These are phyloP conservation scores for Trifolium subterraneum DNA, from an alignment of 306 rosid genomes.

Conservation along the genomic window DNA sequence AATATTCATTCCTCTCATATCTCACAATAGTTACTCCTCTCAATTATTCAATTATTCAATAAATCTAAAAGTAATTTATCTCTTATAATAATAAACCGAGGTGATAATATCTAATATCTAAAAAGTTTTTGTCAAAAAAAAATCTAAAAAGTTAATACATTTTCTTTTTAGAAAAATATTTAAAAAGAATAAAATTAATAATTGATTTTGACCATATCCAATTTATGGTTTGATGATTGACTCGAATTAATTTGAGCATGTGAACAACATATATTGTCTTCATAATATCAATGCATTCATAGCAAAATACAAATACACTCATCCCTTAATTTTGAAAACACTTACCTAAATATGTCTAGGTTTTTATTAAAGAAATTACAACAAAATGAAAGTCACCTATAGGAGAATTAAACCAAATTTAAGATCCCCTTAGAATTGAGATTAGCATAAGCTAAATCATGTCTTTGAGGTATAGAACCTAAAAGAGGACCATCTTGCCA, in stretches of 20 bases:
- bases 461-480: constrained; percentile 2
- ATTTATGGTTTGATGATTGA: neutral
- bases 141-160: no score
- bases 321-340: neutral
- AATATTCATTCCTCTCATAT: no score
- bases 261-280: neutral
- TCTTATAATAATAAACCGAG: no score
- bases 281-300: neutral
- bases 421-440: constrained; percentile 38
- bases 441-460: neutral
- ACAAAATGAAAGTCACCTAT: neutral
- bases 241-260: neutral
- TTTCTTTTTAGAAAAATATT: no score
- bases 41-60: no score
- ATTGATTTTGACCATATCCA: neutral
- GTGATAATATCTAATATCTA: no score
- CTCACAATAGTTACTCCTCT: no score
- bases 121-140: no score
- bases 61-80: no score
- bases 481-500: constrained; percentile 66
- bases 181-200: no score
- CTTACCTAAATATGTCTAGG: neutral
- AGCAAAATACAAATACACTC: neutral
- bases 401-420: constrained; percentile 40
- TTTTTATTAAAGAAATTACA: neutral